These are phyloP conservation scores for Phytophthora kernoviae DNA, from an alignment of 352 stramenopile genomes.

Conservation along the genomic window DNA sequence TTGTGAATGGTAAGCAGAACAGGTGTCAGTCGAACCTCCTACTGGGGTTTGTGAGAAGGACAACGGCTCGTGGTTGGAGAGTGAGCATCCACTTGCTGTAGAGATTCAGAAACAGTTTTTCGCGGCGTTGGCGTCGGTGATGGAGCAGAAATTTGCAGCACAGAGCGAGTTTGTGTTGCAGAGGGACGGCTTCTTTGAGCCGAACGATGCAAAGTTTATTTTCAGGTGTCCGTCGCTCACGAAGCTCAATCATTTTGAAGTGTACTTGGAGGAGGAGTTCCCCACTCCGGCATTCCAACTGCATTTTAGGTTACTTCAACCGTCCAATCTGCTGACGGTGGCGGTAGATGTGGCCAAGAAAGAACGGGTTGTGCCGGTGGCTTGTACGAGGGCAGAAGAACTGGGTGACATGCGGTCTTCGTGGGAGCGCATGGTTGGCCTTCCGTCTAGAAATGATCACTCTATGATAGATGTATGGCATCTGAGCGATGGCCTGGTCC, in stretches of 20 bases:
- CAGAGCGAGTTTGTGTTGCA: slow-evolving; percentile 50
- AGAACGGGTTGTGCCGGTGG: slow-evolving; percentile 16
- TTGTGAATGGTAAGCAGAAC: slow-evolving; percentile 43
- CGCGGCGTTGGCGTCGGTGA: slow-evolving; percentile 35
- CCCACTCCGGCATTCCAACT: slow-evolving; percentile 49
- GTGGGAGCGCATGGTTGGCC: slow-evolving; percentile 65
- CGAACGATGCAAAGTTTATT: slow-evolving; percentile 65
- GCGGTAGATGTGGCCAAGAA: slow-evolving; percentile 49
- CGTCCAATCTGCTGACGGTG: slow-evolving; percentile 52
- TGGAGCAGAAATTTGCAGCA: slow-evolving; percentile 35
- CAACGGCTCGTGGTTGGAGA: slow-evolving; percentile 22
- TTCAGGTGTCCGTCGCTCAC: slow-evolving; percentile 63
- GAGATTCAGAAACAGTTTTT: slow-evolving; percentile 49
- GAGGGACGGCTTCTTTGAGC: slow-evolving; percentile 41
- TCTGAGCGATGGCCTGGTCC: slow-evolving; percentile 48
- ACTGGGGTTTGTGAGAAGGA: slow-evolving; percentile 32
- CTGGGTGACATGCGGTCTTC: slow-evolving; percentile 45
- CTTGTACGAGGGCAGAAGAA: slow-evolving; percentile 20
- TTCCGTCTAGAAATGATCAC: slow-evolving; percentile 58
- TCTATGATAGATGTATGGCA: slow-evolving; percentile 84
- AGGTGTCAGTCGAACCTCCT: slow-evolving; percentile 33
- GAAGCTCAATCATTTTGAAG: slow-evolving; percentile 62
- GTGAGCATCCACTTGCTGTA: slow-evolving; percentile 10
- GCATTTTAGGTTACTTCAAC: slow-evolving; percentile 52
- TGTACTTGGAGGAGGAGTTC: slow-evolving; percentile 65